Evolutionary conservation across 202 grass and related monocot species (phyloP), one percentile per base, ranked within the genome.

Genomic region (Alloteropsis angusta): DNA sequence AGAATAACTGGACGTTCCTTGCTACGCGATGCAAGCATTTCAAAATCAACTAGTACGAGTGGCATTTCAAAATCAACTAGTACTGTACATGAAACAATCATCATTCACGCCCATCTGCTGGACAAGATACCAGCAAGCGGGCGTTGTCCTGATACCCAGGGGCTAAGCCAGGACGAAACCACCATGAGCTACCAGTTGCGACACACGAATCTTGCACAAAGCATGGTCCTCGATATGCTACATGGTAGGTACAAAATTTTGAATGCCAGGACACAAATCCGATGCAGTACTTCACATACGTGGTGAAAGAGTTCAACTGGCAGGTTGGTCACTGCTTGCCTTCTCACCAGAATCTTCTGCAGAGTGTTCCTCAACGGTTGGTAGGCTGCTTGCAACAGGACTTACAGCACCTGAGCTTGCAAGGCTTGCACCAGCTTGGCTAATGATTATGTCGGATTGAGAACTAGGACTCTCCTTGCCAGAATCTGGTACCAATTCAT

Each of bases 391-490:
- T 12, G 59, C 23, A 15, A 75, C 25, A 62, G 85, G 52, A 39
- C 64, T 66, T n/a, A 3, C 60, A 14, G 65, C 42, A 48, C 47
- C 68, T 35, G 87, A 80, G 80, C 41, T 80, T 21, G 56, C 64
- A 41, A 76, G 72, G 87, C 69, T 90, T 47, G 69, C 58, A 50
- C 58, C 41, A 16, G 60, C 7, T 17, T 65, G 79, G 4, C 9
- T 60, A 67, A 61, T 84, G 65, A 49, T 77, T 57, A 49, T 50
- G 32, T 84, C 73, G 1, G 63, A 59, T 14, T n/a, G 83, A 75
- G 83, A 84, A 37, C 30, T 78, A 53, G 85, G 90, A 77, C 82
- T 80, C 22, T 85, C 87, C 78, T 84, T 90, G 18, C 66, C 83
- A 76, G 85, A 86, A 86, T 60, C 39, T 23, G 64, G 52, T 64